Conservation (phyloP, 352 stramenopile genomes). For the Phytophthora hybrid region DNA sequence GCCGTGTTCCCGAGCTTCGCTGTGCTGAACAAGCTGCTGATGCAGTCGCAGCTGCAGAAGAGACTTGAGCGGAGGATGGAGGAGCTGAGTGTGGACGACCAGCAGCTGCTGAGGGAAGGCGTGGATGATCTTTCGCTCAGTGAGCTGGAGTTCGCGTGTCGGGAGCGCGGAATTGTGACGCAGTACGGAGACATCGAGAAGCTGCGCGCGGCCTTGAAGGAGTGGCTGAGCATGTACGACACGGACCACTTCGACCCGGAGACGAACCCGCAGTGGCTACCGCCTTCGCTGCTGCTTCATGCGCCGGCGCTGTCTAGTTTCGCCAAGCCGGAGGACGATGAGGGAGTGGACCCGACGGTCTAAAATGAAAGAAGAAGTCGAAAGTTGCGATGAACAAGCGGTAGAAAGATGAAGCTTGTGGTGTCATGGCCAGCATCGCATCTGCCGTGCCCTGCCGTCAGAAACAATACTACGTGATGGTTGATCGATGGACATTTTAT, state of each 20-base stretch:
- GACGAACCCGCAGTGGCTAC: constrained; percentile 41
- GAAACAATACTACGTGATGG: constrained; percentile 13
- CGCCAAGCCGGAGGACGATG: constrained; percentile 18
- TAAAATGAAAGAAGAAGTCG: constrained; percentile 6
- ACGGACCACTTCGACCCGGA: constrained; percentile 46
- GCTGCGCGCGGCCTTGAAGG: constrained; percentile 54
- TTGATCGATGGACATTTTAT: constrained; percentile 2
- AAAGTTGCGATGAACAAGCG: neutral
- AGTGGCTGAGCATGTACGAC: constrained; percentile 88
- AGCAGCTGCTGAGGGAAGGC: constrained; percentile 71
- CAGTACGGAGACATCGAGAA: constrained; percentile 75
- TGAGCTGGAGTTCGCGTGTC: constrained; percentile 88
- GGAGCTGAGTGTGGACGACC: constrained; percentile 78
- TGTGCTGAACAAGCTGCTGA: constrained; percentile 57
- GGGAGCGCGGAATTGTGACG: constrained; percentile 76
- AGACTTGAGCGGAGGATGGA: constrained; percentile 64
- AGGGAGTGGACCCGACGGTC: constrained; percentile 26
- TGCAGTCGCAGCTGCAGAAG: constrained; percentile 47
- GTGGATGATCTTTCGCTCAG: constrained; percentile 77
- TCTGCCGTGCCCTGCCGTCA: neutral
- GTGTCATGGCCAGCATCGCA: neutral
- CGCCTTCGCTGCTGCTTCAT: constrained; percentile 76
- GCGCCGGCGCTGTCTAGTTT: constrained; percentile 72
- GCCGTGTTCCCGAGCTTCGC: constrained; percentile 71
- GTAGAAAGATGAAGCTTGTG: constrained; percentile 1